phyloP scores from a whole-genome alignment of 2,329 filamentous ascomycete species.

The Fusarium sp. region DNA sequence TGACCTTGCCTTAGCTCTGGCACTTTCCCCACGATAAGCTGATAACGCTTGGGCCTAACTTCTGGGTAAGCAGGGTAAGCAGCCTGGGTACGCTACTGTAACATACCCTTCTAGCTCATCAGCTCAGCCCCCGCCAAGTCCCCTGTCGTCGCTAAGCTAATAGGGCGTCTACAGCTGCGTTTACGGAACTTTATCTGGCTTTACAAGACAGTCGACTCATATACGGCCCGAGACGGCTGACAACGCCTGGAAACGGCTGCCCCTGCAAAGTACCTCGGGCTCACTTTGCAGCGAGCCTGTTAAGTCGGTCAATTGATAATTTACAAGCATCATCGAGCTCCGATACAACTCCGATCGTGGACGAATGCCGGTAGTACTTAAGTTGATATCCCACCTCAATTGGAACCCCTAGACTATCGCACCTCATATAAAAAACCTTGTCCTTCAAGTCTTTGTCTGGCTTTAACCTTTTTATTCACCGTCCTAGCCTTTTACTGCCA shows the following conservation, averaged over 20 bases:
- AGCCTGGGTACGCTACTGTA: neutral
- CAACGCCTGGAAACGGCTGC: constrained; percentile 47
- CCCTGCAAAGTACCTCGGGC: constrained; percentile 42
- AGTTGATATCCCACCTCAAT: constrained; percentile 26
- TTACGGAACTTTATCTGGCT: constrained; percentile 38
- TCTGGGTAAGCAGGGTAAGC: neutral
- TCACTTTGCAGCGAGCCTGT: constrained; percentile 28
- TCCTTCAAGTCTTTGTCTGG: neutral
- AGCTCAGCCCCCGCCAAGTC: constrained; percentile 10
- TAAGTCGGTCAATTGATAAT: constrained; percentile 43
- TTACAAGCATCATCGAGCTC: constrained; percentile 33
- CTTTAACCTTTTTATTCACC: neutral
- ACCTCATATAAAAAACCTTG: constrained; percentile 11
- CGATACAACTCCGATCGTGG: constrained; percentile 47
- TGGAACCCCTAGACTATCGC: constrained; percentile 7
- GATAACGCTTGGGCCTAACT: constrained; percentile 23
- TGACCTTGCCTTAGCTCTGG: constrained; percentile 13
- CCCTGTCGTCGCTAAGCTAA: constrained; percentile 26
- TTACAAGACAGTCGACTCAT: constrained; percentile 23
- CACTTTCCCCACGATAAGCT: constrained; percentile 33
- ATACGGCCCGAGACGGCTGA: constrained; percentile 42
- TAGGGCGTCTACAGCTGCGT: constrained; percentile 21
- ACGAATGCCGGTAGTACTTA: constrained; percentile 35
- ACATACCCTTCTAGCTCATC: neutral
- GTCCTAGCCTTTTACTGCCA: neutral